A percentile compares a stretch with the other conserved stretches of the same genome.
Conservation (phyloP, 768 basidiomycete species). For the Amanita pseudoporphyria region DNA sequence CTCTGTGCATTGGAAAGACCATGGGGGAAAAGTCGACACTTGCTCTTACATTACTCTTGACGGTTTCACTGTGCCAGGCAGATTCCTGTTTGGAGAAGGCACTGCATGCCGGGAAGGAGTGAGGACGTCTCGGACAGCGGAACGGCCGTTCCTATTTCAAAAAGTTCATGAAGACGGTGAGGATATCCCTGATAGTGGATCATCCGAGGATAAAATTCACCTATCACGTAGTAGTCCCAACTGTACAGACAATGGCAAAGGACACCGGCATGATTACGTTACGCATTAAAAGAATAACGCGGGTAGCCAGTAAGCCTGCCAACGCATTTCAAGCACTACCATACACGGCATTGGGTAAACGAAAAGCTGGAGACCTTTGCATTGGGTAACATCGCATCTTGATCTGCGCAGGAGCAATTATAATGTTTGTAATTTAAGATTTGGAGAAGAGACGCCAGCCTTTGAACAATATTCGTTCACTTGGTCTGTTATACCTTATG, state of each 20-base stretch:
- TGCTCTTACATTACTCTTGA: constrained; percentile 59
- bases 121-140: constrained; percentile 36
- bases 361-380: constrained; percentile 31
- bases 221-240: background rate
- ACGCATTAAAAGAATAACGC: constrained; percentile 36
- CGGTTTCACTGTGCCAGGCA: constrained; percentile 51
- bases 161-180: constrained; percentile 29
- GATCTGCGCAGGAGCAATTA: background rate
- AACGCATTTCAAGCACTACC: constrained; percentile 34
- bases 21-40: constrained; percentile 40
- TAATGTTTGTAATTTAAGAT: constrained; percentile 24
- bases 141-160: constrained; percentile 55
- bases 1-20: constrained; percentile 56
- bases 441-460: constrained; percentile 32
- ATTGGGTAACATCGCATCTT: constrained; percentile 31
- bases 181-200: constrained; percentile 10
- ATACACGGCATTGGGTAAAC: constrained; percentile 22
- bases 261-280: constrained; percentile 46
- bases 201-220: background rate
- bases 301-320: constrained; percentile 26
- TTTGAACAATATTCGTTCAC: constrained; percentile 37
- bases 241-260: constrained; percentile 14
- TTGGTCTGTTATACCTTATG: constrained; percentile 44
- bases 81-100: constrained; percentile 50
- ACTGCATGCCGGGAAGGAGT: constrained; percentile 43